A percentile compares a stretch with the other conserved stretches of the same genome.
Conservation (phyloP, 257 asterid genomes). For the Parsonsia alboflavescens region DNA sequence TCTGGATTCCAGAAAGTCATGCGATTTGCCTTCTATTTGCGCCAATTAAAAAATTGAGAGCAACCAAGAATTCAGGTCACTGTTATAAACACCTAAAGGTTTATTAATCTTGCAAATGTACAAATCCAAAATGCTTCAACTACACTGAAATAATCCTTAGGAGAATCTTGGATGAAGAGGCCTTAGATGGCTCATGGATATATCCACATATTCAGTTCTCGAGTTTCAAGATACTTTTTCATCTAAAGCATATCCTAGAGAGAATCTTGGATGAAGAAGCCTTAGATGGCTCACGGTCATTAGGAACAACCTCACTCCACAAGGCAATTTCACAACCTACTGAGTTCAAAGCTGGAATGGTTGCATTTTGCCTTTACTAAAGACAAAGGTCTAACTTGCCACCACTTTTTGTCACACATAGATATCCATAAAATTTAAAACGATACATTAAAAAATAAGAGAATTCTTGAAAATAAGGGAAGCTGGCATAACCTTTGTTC, state of each 20-base stretch:
- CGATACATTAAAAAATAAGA: not conserved
- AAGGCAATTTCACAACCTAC: not conserved
- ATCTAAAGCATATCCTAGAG: not conserved
- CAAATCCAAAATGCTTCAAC: not conserved
- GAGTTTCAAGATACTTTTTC: not conserved
- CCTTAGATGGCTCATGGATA: too few species aligned
- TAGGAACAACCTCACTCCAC: not conserved
- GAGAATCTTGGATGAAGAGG: too few species aligned
- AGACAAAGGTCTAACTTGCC: not conserved
- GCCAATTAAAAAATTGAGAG: not conserved
- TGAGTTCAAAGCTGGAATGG: not conserved
- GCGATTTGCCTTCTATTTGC: not conserved
- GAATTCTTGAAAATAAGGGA: not conserved
- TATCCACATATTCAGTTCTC: not conserved
- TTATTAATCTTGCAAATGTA: not conserved
- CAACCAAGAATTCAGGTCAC: not conserved
- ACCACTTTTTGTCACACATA: not conserved
- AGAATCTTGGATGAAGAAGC: not conserved
- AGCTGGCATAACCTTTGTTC: slow-evolving; percentile 57
- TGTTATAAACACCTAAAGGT: not conserved
- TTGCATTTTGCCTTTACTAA: not conserved
- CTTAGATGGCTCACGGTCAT: not conserved
- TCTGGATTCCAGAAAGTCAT: not conserved
- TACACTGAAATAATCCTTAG: not conserved
- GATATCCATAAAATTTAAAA: not conserved